Evolutionary conservation across 495 filamentous ascomycete genomes (phyloP).

Genomic region (Haplographium delicatum): DNA sequence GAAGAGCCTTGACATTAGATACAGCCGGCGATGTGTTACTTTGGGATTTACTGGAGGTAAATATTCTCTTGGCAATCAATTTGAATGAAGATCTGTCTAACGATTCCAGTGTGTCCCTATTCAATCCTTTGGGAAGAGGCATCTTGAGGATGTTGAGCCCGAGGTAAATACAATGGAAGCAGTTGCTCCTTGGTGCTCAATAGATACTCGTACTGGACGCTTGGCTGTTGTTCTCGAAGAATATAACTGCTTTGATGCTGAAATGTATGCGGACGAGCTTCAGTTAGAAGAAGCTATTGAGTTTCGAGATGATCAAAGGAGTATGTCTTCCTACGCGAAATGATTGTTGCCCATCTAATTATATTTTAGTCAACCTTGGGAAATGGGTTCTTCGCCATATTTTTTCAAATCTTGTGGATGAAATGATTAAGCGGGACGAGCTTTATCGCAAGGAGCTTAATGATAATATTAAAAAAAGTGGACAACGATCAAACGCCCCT

Average conservation of each 20-base stretch:
- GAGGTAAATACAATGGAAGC: constrained; percentile 84
- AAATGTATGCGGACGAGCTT: constrained; percentile 91
- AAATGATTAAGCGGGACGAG: constrained; percentile 79
- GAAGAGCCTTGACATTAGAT: constrained; percentile 83
- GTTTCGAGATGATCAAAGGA: constrained; percentile 90
- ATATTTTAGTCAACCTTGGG: constrained; percentile 75
- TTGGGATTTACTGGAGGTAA: constrained; percentile 87
- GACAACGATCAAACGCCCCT: constrained; percentile 52
- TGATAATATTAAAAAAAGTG: constrained; percentile 52
- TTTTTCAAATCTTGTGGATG: constrained; percentile 82
- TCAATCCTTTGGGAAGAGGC: constrained; percentile 82
- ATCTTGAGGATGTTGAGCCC: constrained; percentile 85
- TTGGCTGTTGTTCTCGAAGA: constrained; percentile 87
- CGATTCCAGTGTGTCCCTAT: constrained; percentile 68
- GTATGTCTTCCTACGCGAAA: constrained; percentile 46
- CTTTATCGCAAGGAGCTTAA: constrained; percentile 62
- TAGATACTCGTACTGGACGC: constrained; percentile 87
- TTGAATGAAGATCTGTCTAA: constrained; percentile 15
- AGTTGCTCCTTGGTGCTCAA: constrained; percentile 90
- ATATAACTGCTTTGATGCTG: constrained; percentile 95
- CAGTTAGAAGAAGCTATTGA: constrained; percentile 64
- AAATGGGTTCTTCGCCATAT: constrained; percentile 96
- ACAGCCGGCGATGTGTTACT: constrained; percentile 94
- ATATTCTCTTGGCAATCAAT: constrained; percentile 1
- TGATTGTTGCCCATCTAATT: constrained; percentile 10